Evolutionary conservation across 1,284 basidiomycete species (phyloP).

Genomic region (Puccinia triticina): DNA sequence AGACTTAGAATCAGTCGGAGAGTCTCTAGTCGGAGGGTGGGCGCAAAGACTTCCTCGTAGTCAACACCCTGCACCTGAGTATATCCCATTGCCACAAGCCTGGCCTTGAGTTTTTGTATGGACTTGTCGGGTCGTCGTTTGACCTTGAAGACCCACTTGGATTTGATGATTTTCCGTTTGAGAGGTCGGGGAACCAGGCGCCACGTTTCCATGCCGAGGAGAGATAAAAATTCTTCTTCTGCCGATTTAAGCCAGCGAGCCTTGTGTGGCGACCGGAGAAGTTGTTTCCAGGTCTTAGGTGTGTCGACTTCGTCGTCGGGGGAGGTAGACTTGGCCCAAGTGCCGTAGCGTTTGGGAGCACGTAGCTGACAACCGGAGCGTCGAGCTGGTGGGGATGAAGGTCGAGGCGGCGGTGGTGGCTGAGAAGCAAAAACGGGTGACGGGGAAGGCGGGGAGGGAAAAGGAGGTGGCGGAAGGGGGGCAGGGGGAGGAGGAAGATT

Average conservation of each 20-base stretch:
- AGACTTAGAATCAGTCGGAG: neutral
- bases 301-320: no score
- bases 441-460: no score
- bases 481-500: neutral
- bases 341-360: no score
- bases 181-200: no score
- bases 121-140: neutral
- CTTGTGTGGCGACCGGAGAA: neutral
- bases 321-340: no score
- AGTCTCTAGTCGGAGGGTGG: neutral
- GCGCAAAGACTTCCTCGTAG: constrained; percentile 1
- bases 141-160: neutral
- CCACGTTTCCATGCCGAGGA: neutral
- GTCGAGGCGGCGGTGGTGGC: no score
- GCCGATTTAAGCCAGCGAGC: neutral
- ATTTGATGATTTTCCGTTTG: neutral
- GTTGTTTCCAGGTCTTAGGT: no score
- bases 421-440: no score
- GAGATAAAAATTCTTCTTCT: neutral
- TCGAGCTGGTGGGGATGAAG: no score
- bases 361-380: no score
- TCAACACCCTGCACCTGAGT: neutral
- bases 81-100: neutral
- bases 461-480: neutral
- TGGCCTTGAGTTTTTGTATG: neutral